Base-by-base conservation (phyloP, 352 stramenopile genomes). In the Aphanomyces cochlioides region DNA sequence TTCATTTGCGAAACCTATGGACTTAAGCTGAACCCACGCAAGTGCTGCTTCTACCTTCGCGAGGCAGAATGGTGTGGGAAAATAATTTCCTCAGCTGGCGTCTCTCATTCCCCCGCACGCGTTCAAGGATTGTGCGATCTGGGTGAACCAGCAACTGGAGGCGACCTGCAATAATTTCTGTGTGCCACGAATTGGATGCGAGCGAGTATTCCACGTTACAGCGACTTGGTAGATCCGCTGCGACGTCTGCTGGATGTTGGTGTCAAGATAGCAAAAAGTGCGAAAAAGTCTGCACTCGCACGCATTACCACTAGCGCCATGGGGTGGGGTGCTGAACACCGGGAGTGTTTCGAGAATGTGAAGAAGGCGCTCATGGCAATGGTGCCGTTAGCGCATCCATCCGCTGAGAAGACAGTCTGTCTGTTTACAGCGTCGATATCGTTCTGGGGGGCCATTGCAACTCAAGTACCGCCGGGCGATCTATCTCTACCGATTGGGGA, bases 181-280 rank as follows among this genome's bases (percentile, higher is more conserved):
- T 78, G 73, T 63, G 73, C 71, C 0, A 39, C 56, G 0, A 78
- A 78, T 15, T 78, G 72, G 77, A 79, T 78, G 77, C 73, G 71
- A 4, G 36, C 53, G 10, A 78, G 60, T 13, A 79, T 82, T 19
- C 64, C 74, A 0, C 47, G 74, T 3, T 80, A 72, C 58, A 65
- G 50, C 21, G 15, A 58, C 12, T 21, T 58, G 7, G 21, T 58
- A 7, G 50, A 58, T 34, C 50, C 17, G 8, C 36, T 58, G 12
- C 50, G 45, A 36, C 53, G n/a, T n/a, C n/a, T n/a, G n/a, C n/a
- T n/a, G 54, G 66, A 72, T 3, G 40, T 41, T 21, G 41, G 21
- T 43, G 19, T n/a, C 8, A 63, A 63, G 36, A n/a, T 38, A 37
- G 19, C 56, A 10, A 12, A 28, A 12, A 63, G 56, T 43, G 36